Conservation (phyloP, 2,329 filamentous ascomycete species). For the Esteya vermicola region DNA sequence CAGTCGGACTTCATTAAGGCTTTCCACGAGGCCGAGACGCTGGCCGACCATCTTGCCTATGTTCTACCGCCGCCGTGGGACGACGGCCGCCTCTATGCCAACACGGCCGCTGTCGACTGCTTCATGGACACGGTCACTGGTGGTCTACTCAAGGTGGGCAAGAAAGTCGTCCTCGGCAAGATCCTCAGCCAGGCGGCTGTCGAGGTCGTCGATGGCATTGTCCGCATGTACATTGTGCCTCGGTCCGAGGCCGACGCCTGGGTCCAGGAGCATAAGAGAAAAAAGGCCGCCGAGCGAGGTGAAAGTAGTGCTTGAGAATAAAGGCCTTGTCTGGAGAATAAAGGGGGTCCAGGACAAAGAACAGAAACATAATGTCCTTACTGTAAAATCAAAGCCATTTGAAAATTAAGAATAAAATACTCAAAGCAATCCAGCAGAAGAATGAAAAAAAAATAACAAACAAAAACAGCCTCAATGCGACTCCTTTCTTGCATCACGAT, state of each 20-base stretch:
- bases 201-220: constrained; percentile 75
- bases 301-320: too few species aligned
- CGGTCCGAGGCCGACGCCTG: constrained; percentile 55
- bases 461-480: too few species aligned
- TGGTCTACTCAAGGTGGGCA: constrained; percentile 78
- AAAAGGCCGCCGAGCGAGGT: constrained; percentile 36
- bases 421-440: too few species aligned
- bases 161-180: constrained; percentile 65
- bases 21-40: constrained; percentile 61
- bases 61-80: constrained; percentile 90
- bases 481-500: too few species aligned
- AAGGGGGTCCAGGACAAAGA: too few species aligned
- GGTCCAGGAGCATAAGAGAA: constrained; percentile 72
- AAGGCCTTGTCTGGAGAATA: too few species aligned
- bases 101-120: constrained; percentile 55
- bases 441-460: too few species aligned
- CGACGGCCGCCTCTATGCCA: constrained; percentile 53
- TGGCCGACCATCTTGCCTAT: constrained; percentile 69
- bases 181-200: constrained; percentile 58
- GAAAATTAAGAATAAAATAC: too few species aligned
- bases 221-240: constrained; percentile 73
- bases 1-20: constrained; percentile 87
- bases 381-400: too few species aligned
- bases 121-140: constrained; percentile 75
- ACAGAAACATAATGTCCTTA: too few species aligned